Base-by-base conservation (phyloP, 768 basidiomycete genomes). In the Hypsizygus marmoreus region DNA sequence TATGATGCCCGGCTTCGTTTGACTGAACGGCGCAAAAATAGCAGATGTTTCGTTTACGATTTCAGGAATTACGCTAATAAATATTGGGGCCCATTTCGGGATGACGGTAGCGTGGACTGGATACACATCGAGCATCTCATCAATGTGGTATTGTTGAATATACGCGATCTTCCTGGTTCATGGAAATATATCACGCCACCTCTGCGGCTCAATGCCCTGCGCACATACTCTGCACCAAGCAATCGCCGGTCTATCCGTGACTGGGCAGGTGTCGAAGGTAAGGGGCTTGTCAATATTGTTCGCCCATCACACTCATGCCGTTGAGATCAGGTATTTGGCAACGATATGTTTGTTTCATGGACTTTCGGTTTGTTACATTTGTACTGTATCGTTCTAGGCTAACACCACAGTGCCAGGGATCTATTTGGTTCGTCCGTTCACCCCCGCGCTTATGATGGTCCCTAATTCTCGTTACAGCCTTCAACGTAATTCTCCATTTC, bases 281-380 rank as follows among this genome's bases (percentile, higher is more conserved):
- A 41, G 12, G 28, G 6, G 40, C 28, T 36, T 5, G 28, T 10
- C 7, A 1, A 12, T 19, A 22, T n/a, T n/a, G 12, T 20, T 32
- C 23, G 20, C 11, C 7, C 8, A 28, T 35, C 37, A 37, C 23
- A 4, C 14, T 9, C 12, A 23, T 23, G 14, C 12, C 13, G 25
- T 17, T 14, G 33, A 40, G 5, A 25, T 30, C 44, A 76, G 75
- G 87, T 6, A 76, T 71, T n/a, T 91, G 88, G 88, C 71, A 77
- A 51, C 70, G 88, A 62, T 81, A 82, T 49, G 80, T 89, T 14
- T 87, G 79, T 49, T 89, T 86, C 55, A 82, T 88, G 83, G 88
- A 89, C 67, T 87, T 88, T 62, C 74, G 82, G 85, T 84, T 46
- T 31, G 59, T 49, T 44, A 33, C 11, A n/a, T 14, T 22, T 37